Base-by-base conservation (phyloP, 2,329 filamentous ascomycete genomes). In the Pyrenophora seminiperda region DNA sequence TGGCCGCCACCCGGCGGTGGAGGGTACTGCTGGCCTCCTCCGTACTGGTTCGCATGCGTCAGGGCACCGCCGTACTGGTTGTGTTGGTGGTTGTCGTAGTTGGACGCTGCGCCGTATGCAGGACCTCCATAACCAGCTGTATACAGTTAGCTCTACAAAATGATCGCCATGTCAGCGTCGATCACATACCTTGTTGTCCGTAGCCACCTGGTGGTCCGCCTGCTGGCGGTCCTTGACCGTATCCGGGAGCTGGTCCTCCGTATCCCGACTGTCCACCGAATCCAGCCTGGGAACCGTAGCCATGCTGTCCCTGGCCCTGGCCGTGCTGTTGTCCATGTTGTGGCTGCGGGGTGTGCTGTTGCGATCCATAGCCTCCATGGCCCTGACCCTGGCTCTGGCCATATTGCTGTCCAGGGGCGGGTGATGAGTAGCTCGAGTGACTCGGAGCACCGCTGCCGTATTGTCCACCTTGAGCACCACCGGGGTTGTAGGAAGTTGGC, bases 401-500 rank as follows among this genome's bases (percentile, higher is more conserved):
- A 17, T 57, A 56, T 13, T 54, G 58, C 31, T 62, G 61, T 22
- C 56, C 61, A 7, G 60, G 56, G 13, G 55, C 40, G 10, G 61
- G 57, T 17, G 62, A 58, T 14, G 55, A 54, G 39, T 63, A 59
- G 32, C 50, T 52, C 13, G 59, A 48, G 18, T 64, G 58, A 27
- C 63, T 53, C 13, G 60, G 63, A 17, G 63, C 53, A 10, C 56
- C 51, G 43, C 63, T 58, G 49, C 47, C 53, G 45, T 65, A 56
- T 1, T 59, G 47, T n/a, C 54, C 49, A 41, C 63, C 59, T 37
- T 64, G 62, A 10, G 62, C 62, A 7, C 22, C 22, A 7, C 58
- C 58, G 15, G 77, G 73, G 61, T 85, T 81, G 67, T 87, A 87
- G 5, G 82, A 80, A 11, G 79, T 71, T n/a, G 83, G 81, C 10